Evolutionary conservation across 2,329 filamentous ascomycete species (phyloP).

Genomic region (Phyllosticta citriasiana): DNA sequence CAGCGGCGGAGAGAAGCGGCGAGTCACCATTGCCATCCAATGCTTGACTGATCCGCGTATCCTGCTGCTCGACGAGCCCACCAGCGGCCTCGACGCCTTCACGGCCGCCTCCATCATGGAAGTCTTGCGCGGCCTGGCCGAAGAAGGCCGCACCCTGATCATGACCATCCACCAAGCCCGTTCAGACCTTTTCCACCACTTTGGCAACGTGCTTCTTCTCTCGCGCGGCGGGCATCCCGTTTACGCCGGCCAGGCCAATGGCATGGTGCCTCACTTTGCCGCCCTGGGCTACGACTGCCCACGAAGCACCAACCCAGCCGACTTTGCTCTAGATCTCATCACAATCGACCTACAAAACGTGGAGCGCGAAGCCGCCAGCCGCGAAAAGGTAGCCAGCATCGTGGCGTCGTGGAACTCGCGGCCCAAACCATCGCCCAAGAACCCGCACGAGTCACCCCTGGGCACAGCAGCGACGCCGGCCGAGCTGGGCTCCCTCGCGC

Average conservation of each 20-base stretch:
- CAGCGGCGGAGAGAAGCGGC: slow-evolving; percentile 67
- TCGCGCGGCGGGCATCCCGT: slow-evolving; percentile 59
- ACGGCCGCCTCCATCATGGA: slow-evolving; percentile 69
- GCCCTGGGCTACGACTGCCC: slow-evolving; percentile 55
- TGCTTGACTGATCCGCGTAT: slow-evolving; percentile 66
- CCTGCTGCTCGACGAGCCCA: slow-evolving; percentile 65
- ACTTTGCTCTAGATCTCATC: slow-evolving; percentile 68
- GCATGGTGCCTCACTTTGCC: slow-evolving; percentile 58
- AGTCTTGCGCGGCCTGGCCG: slow-evolving; percentile 58
- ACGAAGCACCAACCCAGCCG: slow-evolving; percentile 62
- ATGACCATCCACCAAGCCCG: slow-evolving; percentile 72
- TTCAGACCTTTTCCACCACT: slow-evolving; percentile 61
- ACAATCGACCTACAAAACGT: slow-evolving; percentile 64
- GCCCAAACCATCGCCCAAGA: not conserved
- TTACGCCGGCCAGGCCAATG: slow-evolving; percentile 52
- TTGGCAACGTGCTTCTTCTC: slow-evolving; percentile 61
- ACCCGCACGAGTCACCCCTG: not conserved
- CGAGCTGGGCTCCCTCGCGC: slow-evolving; percentile 59
- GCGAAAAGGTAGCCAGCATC: slow-evolving; percentile 51
- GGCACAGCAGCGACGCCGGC: slow-evolving; percentile 46
- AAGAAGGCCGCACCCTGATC: slow-evolving; percentile 63
- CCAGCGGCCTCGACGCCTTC: slow-evolving; percentile 67
- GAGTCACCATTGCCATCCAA: slow-evolving; percentile 69
- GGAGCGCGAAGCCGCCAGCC: slow-evolving; percentile 50
- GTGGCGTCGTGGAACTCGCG: slow-evolving; percentile 47